Conservation (phyloP, 257 asterid genomes). For the Solanum etuberosum region DNA sequence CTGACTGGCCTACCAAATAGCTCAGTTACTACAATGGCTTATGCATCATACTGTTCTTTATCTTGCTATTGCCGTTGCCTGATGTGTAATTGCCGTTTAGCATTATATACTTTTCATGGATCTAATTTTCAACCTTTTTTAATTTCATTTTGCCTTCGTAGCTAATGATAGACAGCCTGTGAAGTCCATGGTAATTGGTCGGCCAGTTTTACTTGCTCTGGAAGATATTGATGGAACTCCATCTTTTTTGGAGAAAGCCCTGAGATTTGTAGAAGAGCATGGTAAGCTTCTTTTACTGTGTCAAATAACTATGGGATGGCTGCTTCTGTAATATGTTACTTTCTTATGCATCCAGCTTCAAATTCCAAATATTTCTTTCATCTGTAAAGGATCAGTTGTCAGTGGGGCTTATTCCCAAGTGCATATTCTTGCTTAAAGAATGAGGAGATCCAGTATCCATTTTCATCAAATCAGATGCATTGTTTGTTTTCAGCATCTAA, state of each 20-base stretch:
- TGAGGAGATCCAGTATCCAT: not conserved
- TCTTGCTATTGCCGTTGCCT: not conserved
- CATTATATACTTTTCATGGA: not conserved
- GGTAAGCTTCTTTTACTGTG: constrained; percentile 41
- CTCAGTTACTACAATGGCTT: not conserved
- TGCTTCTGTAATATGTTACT: not conserved
- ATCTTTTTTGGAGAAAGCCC: constrained; percentile 96
- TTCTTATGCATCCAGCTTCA: not conserved
- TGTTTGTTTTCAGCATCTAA: not conserved
- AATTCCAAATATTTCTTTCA: not conserved
- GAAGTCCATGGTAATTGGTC: constrained; percentile 75
- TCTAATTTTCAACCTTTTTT: not conserved
- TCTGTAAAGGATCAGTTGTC: not conserved
- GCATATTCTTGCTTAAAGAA: not conserved
- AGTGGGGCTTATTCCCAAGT: not conserved
- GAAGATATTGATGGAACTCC: constrained; percentile 98
- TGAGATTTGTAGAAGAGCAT: constrained; percentile 72
- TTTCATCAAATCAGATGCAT: not conserved
- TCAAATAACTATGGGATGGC: not conserved
- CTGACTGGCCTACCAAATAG: not conserved
- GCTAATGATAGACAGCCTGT: constrained; percentile 69
- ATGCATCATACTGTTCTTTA: not conserved
- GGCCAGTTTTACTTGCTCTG: constrained; percentile 93
- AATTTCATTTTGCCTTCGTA: constrained; percentile 9
- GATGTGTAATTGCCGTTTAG: not conserved